Conservation (phyloP, 1,284 basidiomycete genomes). For the Schizophyllum commune region DNA sequence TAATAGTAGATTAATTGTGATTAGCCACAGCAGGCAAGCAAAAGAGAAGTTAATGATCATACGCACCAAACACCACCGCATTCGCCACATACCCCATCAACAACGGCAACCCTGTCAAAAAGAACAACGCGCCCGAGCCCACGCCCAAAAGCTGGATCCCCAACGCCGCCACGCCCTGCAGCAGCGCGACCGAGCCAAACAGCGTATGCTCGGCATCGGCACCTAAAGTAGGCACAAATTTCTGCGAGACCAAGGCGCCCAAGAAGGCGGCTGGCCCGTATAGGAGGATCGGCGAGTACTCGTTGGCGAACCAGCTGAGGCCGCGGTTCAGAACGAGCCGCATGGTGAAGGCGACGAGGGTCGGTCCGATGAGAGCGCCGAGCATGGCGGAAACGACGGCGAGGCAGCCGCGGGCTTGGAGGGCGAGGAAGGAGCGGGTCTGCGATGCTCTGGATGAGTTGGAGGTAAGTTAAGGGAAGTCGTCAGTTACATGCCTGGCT, state of each 20-base stretch:
- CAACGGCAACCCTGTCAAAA: constrained; percentile 47
- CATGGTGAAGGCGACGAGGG: constrained; percentile 73
- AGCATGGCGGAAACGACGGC: constrained; percentile 42
- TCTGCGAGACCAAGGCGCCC: constrained; percentile 54
- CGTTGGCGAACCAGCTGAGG: constrained; percentile 76
- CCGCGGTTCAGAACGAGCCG: constrained; percentile 52
- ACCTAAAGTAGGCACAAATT: constrained; percentile 31
- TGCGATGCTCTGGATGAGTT: constrained; percentile 20
- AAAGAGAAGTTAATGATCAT: no score
- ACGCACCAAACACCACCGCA: not conserved
- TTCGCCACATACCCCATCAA: constrained; percentile 43
- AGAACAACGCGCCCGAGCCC: constrained; percentile 65
- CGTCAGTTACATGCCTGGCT: no score
- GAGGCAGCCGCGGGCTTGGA: constrained; percentile 32
- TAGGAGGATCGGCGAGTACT: constrained; percentile 64
- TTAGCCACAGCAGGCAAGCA: no score
- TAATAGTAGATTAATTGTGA: no score
- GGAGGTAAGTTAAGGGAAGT: no score
- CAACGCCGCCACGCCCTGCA: constrained; percentile 46
- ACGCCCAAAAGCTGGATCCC: constrained; percentile 53
- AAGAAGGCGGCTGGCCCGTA: constrained; percentile 73
- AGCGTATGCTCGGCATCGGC: constrained; percentile 52
- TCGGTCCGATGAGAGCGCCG: constrained; percentile 59
- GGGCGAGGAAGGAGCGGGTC: constrained; percentile 27
- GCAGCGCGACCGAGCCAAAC: constrained; percentile 54